Evolutionary conservation across 2,329 filamentous ascomycete species (phyloP).

Genomic region (Pseudogymnoascus sp.): DNA sequence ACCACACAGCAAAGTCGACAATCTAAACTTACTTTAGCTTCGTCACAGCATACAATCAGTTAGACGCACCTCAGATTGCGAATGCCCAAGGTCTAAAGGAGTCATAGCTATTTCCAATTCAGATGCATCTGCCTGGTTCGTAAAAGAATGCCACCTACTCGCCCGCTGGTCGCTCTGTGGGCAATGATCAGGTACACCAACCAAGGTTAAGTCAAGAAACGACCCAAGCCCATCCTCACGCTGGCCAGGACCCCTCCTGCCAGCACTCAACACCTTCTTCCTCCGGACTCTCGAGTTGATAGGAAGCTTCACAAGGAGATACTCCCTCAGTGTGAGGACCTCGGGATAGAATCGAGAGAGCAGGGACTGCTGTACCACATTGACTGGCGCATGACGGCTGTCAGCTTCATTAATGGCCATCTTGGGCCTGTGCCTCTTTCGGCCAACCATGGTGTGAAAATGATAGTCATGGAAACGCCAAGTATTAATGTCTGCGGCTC

Average conservation of each 20-base stretch:
- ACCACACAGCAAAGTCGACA: constrained; percentile 70
- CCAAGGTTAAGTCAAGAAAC: constrained; percentile 27
- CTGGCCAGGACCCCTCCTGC: background rate
- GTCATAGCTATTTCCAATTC: background rate
- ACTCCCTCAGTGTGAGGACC: constrained; percentile 61
- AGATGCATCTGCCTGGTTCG: background rate
- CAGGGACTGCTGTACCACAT: constrained; percentile 48
- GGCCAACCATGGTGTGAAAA: constrained; percentile 31
- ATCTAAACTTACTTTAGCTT: constrained; percentile 43
- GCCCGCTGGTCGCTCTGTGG: background rate
- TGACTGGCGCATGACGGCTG: constrained; percentile 19
- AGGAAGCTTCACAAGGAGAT: constrained; percentile 60
- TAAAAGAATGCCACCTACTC: background rate
- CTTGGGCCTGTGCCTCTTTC: constrained; percentile 31
- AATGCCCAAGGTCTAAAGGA: background rate
- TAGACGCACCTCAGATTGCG: constrained; percentile 13
- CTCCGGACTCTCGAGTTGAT: constrained; percentile 54
- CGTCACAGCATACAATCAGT: background rate
- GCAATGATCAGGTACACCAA: constrained; percentile 20
- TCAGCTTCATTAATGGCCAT: constrained; percentile 18
- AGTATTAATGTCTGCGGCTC: background rate
- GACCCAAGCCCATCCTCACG: background rate
- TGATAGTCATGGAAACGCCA: background rate
- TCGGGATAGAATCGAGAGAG: constrained; percentile 60
- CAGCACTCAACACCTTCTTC: constrained; percentile 45